Evolutionary conservation across 768 basidiomycete species (phyloP).

Genomic region (Kwoniella mangroviensis): DNA sequence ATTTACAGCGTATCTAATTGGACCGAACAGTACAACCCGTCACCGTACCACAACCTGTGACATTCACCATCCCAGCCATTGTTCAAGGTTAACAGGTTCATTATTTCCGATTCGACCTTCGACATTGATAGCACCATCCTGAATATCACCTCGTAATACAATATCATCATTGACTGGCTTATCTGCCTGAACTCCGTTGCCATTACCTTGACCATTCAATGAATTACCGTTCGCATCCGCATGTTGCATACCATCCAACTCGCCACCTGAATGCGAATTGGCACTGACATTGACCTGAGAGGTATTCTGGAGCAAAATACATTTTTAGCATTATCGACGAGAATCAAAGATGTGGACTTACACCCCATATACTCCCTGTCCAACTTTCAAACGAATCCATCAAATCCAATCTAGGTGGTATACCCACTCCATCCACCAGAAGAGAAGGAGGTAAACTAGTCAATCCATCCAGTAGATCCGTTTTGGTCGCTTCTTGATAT

Average conservation of each 20-base stretch:
- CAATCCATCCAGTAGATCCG: neutral
- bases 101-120: neutral
- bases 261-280: too few relatives aligned
- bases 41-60: neutral
- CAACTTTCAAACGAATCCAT: slow-evolving; percentile 10
- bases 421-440: neutral
- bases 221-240: too few relatives aligned
- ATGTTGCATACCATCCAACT: too few relatives aligned
- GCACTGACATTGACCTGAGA: too few relatives aligned
- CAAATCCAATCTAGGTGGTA: slow-evolving; percentile 13
- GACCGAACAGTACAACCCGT: neutral
- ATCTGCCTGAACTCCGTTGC: neutral
- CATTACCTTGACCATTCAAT: neutral
- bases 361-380: neutral
- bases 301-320: too few relatives aligned
- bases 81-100: neutral
- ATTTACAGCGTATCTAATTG: neutral
- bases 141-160: neutral
- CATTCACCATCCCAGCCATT: slow-evolving; percentile 6
- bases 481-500: slow-evolving; percentile 10
- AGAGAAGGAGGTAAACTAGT: neutral
- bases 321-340: too few relatives aligned
- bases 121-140: neutral
- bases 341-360: neutral
- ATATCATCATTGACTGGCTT: neutral